Conservation (phyloP, 2,329 filamentous ascomycete species). For the Penicillium hordei region DNA sequence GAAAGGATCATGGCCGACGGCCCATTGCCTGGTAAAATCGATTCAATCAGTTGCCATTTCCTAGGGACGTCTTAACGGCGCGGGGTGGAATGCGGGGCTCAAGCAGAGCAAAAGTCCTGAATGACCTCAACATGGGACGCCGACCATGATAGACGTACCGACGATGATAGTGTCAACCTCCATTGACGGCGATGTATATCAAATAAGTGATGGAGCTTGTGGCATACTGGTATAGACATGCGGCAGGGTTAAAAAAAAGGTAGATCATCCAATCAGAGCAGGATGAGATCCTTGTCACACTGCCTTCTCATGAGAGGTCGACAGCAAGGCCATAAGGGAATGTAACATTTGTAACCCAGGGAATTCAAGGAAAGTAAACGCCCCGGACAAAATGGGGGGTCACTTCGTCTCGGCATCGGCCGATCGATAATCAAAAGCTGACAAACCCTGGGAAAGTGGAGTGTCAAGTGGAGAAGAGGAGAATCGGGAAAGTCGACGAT, state of each 20-base stretch:
- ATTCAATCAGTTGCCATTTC: background rate
- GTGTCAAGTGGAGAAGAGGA: constrained; percentile 11
- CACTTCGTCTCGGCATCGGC: constrained; percentile 6
- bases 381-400: constrained; percentile 5
- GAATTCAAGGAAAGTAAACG: constrained; percentile 9
- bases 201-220: constrained; percentile 27
- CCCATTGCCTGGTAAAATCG: constrained; percentile 54
- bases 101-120: background rate
- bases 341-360: background rate
- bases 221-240: constrained; percentile 35
- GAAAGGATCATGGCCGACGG: constrained; percentile 62
- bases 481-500: background rate
- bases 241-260: constrained; percentile 12
- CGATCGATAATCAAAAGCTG: constrained; percentile 30
- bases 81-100: background rate
- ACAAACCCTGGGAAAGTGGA: constrained; percentile 25
- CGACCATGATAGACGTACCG: constrained; percentile 35
- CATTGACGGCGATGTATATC: constrained; percentile 34
- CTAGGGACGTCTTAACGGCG: background rate
- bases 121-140: background rate
- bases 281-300: constrained; percentile 5
- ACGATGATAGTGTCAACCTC: constrained; percentile 46
- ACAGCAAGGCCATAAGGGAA: constrained; percentile 25
- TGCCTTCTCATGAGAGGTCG: constrained; percentile 15
- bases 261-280: background rate